These are phyloP conservation scores for Acacia concinna DNA, from an alignment of 331 rosid genomes.

Conservation along the genomic window DNA sequence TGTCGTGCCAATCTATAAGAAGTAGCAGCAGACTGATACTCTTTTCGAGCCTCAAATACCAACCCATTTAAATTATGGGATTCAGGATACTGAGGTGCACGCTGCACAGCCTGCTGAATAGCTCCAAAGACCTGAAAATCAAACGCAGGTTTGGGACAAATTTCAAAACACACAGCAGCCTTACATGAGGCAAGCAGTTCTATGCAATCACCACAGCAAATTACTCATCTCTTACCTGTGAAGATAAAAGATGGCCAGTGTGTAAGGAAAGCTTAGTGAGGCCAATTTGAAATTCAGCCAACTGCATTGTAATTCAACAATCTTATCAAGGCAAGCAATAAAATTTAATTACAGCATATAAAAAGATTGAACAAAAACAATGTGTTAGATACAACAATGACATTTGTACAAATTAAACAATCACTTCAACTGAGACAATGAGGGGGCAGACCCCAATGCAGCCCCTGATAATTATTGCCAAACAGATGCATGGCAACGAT, in stretches of 20 bases:
- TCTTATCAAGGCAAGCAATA: constrained; percentile 22
- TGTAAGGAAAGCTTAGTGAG: constrained; percentile 82
- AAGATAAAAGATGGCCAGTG: constrained; percentile 81
- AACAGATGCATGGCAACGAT: not conserved
- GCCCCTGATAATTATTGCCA: not conserved
- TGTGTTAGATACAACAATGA: constrained; percentile 18
- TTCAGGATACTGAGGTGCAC: constrained; percentile 83
- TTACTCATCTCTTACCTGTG: constrained; percentile 57
- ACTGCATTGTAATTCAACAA: constrained; percentile 48
- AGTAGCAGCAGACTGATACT: constrained; percentile 71
- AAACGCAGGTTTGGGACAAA: constrained; percentile 10
- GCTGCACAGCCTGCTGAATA: constrained; percentile 88
- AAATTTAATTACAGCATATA: constrained; percentile 4
- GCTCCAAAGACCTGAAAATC: constrained; percentile 75
- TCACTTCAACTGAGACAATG: not conserved
- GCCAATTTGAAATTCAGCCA: constrained; percentile 92
- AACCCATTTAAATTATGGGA: constrained; percentile 82
- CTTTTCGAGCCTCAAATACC: constrained; percentile 76
- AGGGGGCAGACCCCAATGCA: constrained; percentile 6
- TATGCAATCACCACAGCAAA: constrained; percentile 15
- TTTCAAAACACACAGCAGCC: constrained; percentile 6
- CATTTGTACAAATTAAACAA: constrained; percentile 1
- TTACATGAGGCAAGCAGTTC: constrained; percentile 22
- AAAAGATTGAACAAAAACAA: constrained; percentile 7
- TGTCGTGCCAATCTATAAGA: constrained; percentile 74